phyloP scores from a whole-genome alignment of 2,329 filamentous ascomycete genomes.

The Samsoniella hepiali region DNA sequence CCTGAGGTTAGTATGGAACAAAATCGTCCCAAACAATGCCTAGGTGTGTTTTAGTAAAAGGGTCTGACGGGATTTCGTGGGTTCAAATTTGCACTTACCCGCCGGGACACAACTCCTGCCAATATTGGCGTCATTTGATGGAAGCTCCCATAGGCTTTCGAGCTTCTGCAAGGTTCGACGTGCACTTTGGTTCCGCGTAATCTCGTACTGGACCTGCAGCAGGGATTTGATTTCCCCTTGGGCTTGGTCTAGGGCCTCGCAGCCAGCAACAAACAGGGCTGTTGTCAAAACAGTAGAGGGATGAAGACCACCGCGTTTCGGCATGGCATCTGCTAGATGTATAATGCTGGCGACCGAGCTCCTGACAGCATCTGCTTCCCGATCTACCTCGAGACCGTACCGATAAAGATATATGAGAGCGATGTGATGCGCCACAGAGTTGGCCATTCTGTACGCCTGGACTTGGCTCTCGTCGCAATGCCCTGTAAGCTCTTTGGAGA shows the following conservation, averaged over 20 bases:
- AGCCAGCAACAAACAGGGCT: not conserved
- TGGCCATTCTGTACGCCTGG: not conserved
- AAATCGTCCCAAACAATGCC: too few species aligned
- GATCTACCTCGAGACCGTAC: not conserved
- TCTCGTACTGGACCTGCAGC: not conserved
- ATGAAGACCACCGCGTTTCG: not conserved
- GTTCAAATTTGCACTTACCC: too few species aligned
- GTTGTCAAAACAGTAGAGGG: not conserved
- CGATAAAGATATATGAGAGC: not conserved
- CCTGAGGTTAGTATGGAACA: too few species aligned
- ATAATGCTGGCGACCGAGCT: constrained; percentile 5
- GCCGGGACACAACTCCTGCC: too few species aligned
- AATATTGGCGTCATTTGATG: not conserved
- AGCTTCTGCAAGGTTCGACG: not conserved
- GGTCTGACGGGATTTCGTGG: too few species aligned
- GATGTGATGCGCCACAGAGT: not conserved
- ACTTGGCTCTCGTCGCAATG: not conserved
- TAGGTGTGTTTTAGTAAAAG: too few species aligned
- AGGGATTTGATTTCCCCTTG: not conserved
- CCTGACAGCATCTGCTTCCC: not conserved
- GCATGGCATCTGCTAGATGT: not conserved
- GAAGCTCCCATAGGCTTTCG: not conserved
- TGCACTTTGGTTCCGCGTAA: constrained; percentile 4
- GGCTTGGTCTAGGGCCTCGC: not conserved
- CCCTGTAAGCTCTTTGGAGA: constrained; percentile 5